Conservation (phyloP, 257 asterid genomes). For the Forsythia suspensa region DNA sequence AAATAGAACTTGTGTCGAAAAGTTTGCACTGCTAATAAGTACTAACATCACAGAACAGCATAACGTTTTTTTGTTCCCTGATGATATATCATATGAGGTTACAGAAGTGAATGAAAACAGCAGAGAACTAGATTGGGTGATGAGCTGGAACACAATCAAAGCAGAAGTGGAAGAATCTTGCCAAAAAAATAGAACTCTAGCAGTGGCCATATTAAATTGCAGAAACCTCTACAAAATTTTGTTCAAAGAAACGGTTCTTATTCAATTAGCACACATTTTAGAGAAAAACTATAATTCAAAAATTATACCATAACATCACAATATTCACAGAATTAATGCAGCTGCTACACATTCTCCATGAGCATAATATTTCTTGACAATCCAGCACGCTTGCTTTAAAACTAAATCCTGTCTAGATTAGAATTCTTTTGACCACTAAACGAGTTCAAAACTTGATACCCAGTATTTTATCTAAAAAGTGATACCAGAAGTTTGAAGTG, state of each 20-base stretch:
- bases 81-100: neutral
- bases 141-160: neutral
- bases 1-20: neutral
- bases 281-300: neutral
- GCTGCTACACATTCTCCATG: constrained; percentile 4
- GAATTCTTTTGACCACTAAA: neutral
- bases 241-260: too few relatives aligned
- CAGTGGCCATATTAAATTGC: neutral
- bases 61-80: neutral
- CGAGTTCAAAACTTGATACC: neutral
- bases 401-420: neutral
- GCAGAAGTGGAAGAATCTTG: neutral
- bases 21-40: neutral
- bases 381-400: neutral
- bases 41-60: neutral
- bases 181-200: neutral
- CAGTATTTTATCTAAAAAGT: neutral
- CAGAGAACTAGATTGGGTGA: neutral
- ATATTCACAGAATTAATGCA: neutral
- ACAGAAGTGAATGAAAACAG: neutral
- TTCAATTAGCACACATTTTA: neutral
- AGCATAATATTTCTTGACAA: neutral
- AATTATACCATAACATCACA: neutral
- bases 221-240: too few relatives aligned
- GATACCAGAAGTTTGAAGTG: neutral